These are phyloP conservation scores for Cytidiella melzeri DNA, from an alignment of 768 basidiomycete species.

Conservation along the genomic window DNA sequence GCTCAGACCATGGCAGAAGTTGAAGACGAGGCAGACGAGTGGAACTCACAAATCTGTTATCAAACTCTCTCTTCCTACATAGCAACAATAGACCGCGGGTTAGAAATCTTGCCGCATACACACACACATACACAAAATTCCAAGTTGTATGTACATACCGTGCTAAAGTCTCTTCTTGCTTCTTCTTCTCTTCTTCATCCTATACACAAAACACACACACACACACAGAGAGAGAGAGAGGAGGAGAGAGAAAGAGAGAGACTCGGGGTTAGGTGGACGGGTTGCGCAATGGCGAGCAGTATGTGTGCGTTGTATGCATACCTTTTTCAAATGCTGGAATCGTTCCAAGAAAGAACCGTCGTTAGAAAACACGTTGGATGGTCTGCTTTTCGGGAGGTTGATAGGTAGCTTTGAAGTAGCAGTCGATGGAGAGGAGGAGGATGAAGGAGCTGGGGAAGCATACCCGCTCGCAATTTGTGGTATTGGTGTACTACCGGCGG, in stretches of 20 bases:
- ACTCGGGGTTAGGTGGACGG: neutral
- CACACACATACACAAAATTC: too few relatives aligned
- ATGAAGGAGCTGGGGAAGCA: constrained; percentile 20
- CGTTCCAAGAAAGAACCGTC: constrained; percentile 66
- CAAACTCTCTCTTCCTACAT: constrained; percentile 53
- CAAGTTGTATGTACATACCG: constrained; percentile 38
- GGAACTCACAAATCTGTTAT: constrained; percentile 53
- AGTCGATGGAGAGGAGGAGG: constrained; percentile 21
- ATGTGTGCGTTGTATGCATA: constrained; percentile 19
- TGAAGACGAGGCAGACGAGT: neutral
- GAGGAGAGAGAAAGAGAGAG: neutral
- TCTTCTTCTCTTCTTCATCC: constrained; percentile 57
- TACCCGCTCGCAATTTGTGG: constrained; percentile 23
- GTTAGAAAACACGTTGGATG: constrained; percentile 59
- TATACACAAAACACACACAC: constrained; percentile 4
- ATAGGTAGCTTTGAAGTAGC: constrained; percentile 14
- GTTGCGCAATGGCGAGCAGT: neutral
- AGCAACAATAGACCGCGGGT: too few relatives aligned
- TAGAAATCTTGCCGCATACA: too few relatives aligned
- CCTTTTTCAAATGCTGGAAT: constrained; percentile 53
- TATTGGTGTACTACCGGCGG: constrained; percentile 14
- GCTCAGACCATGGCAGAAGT: neutral
- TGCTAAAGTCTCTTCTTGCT: constrained; percentile 42
- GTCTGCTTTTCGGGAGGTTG: constrained; percentile 32
- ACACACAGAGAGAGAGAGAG: neutral